These are phyloP conservation scores for Aphanomyces euteiches DNA, from an alignment of 352 stramenopile species.

Conservation along the genomic window DNA sequence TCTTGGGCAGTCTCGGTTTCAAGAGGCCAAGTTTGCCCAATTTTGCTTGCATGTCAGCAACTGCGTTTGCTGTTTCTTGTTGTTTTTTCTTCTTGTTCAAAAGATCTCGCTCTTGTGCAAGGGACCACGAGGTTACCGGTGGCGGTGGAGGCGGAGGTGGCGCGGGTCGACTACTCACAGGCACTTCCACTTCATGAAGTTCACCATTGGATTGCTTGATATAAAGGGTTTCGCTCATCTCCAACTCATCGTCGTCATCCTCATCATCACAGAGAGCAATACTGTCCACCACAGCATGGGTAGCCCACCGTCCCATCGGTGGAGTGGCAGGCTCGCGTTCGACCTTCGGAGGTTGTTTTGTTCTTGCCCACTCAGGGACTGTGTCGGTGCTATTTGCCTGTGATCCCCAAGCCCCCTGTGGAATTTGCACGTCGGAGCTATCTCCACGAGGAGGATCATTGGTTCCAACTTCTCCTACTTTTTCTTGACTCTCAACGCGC, in stretches of 20 bases:
- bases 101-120: constrained; percentile 65
- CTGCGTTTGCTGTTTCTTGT: constrained; percentile 65
- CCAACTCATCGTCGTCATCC: constrained; percentile 11
- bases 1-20: constrained; percentile 32
- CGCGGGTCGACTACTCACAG: neutral
- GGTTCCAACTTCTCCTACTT: neutral
- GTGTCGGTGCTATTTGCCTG: no score
- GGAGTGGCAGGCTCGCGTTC: neutral
- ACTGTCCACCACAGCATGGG: constrained; percentile 14
- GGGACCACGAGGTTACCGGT: constrained; percentile 37
- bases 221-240: constrained; percentile 25
- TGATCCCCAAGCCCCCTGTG: no score
- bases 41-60: constrained; percentile 67
- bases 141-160: neutral
- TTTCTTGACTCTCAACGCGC: neutral
- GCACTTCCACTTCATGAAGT: constrained; percentile 11
- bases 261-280: constrained; percentile 16
- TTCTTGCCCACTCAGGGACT: constrained; percentile 14
- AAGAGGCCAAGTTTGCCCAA: constrained; percentile 61
- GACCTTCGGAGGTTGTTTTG: neutral
- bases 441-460: neutral
- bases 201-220: constrained; percentile 26
- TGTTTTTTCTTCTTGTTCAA: constrained; percentile 69
- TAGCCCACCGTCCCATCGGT: neutral
- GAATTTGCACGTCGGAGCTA: neutral